These are phyloP conservation scores for Linum tenue DNA, from an alignment of 345 rosid species.

Conservation along the genomic window DNA sequence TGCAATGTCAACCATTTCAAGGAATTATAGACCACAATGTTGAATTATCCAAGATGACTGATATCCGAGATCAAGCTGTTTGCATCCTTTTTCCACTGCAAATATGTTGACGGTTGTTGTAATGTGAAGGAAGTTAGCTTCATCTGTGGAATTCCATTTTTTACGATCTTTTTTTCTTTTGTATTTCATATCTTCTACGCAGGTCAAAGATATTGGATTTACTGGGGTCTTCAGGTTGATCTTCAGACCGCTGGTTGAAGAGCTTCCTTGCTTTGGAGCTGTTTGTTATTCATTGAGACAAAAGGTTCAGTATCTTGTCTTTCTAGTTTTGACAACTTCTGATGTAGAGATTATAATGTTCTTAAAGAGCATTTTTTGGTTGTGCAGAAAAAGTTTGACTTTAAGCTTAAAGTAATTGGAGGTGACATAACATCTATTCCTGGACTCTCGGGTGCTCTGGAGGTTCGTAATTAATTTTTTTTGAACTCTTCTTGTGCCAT, in stretches of 20 bases:
- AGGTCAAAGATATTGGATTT: constrained; percentile 96
- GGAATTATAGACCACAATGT: background rate
- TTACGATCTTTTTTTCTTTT: constrained; percentile 11
- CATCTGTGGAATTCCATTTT: constrained; percentile 1
- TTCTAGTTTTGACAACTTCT: constrained; percentile 7
- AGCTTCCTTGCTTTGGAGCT: constrained; percentile 99
- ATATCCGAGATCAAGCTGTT: background rate
- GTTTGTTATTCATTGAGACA: constrained; percentile 76
- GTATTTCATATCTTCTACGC: constrained; percentile 13
- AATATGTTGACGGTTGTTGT: background rate
- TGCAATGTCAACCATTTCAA: background rate
- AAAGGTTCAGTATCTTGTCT: constrained; percentile 43
- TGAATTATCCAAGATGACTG: background rate
- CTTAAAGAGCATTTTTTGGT: constrained; percentile 14
- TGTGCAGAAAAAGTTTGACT: constrained; percentile 90
- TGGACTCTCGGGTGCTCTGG: constrained; percentile 76
- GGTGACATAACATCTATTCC: constrained; percentile 92
- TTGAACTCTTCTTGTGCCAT: background rate
- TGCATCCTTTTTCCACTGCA: background rate
- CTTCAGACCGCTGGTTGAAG: constrained; percentile 85
- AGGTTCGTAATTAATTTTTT: constrained; percentile 45
- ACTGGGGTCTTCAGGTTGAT: constrained; percentile 98
- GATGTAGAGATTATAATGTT: background rate
- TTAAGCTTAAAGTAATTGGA: constrained; percentile 78
- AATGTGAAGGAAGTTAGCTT: constrained; percentile 2